phyloP scores from a whole-genome alignment of 352 stramenopile species.

The Thraustochytrium striatum region DNA sequence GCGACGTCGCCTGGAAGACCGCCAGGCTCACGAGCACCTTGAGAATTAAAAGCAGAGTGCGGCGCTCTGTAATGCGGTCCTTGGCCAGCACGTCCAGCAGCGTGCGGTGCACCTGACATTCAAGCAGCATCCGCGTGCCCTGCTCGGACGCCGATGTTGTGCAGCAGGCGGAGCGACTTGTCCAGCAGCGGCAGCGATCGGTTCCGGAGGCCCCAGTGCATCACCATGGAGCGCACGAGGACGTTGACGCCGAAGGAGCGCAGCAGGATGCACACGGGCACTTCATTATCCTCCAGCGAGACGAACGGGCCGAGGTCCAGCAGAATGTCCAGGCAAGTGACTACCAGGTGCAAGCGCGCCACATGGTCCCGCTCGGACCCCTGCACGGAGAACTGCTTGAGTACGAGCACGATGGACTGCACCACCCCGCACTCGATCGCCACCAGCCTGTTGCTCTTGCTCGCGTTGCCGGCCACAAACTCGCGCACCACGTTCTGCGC shows the following conservation, averaged over 20 bases:
- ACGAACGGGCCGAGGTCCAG: slow-evolving; percentile 19
- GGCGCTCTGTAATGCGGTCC: slow-evolving; percentile 7
- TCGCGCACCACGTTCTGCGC: slow-evolving; percentile 17
- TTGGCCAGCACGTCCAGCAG: not conserved
- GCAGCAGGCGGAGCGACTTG: not conserved
- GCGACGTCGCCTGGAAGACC: not conserved
- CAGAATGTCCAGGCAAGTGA: slow-evolving; percentile 12
- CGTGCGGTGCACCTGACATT: not conserved
- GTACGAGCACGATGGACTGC: slow-evolving; percentile 2
- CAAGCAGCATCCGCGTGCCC: slow-evolving; percentile 18
- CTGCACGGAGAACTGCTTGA: slow-evolving; percentile 28
- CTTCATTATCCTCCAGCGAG: slow-evolving; percentile 1
- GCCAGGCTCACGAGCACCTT: not conserved
- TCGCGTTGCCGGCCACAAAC: not conserved
- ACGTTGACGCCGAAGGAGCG: slow-evolving; percentile 9
- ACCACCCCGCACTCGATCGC: slow-evolving; percentile 34
- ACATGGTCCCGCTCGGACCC: slow-evolving; percentile 17
- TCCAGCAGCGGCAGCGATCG: not conserved
- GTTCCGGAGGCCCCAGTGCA: slow-evolving; percentile 21
- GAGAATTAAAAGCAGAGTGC: not conserved
- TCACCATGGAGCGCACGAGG: not conserved
- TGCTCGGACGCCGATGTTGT: slow-evolving; percentile 11
- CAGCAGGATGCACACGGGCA: slow-evolving; percentile 4
- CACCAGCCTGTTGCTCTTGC: not conserved
- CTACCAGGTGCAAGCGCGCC: not conserved